A percentile compares a stretch with the other conserved stretches of the same genome.
These are phyloP conservation scores for Euphorbia schlechtendalii DNA, from an alignment of 441 rosid species.

Conservation along the genomic window DNA sequence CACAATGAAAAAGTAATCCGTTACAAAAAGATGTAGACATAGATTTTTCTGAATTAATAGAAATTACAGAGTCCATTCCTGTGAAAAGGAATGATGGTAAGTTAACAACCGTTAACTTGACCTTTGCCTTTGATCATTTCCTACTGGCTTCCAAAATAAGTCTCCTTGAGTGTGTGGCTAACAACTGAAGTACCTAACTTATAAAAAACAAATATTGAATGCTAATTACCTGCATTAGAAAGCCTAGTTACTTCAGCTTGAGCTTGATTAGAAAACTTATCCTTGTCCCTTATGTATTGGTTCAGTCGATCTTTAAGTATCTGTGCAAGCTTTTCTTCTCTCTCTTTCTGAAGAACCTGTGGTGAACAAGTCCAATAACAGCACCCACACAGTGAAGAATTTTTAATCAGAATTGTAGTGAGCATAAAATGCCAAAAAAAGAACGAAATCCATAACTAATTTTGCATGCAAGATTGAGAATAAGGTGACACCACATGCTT, in stretches of 20 bases:
- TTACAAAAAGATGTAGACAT: background rate
- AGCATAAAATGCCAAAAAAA: background rate
- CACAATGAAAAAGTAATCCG: background rate
- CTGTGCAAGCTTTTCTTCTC: slow-evolving; percentile 84
- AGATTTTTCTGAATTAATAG: background rate
- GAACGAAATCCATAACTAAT: background rate
- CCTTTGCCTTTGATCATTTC: background rate
- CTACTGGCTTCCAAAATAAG: background rate
- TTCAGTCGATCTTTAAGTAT: slow-evolving; percentile 64
- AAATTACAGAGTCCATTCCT: background rate
- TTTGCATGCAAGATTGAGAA: background rate
- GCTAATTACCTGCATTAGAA: slow-evolving; percentile 69
- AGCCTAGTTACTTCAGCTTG: slow-evolving; percentile 78
- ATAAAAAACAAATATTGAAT: background rate
- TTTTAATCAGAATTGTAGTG: background rate
- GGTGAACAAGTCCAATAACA: slow-evolving; percentile 12
- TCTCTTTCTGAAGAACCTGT: slow-evolving; percentile 87
- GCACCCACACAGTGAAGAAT: background rate
- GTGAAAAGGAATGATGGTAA: background rate
- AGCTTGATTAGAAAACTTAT: slow-evolving; percentile 55
- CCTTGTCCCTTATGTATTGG: slow-evolving; percentile 66
- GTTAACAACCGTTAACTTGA: no score
- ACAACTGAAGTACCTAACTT: background rate
- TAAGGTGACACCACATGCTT: background rate
- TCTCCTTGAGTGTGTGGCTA: background rate